A percentile compares a stretch with the other conserved stretches of the same genome.
phyloP scores from a whole-genome alignment of 176 grass and related monocot species.

The Avena eriantha region DNA sequence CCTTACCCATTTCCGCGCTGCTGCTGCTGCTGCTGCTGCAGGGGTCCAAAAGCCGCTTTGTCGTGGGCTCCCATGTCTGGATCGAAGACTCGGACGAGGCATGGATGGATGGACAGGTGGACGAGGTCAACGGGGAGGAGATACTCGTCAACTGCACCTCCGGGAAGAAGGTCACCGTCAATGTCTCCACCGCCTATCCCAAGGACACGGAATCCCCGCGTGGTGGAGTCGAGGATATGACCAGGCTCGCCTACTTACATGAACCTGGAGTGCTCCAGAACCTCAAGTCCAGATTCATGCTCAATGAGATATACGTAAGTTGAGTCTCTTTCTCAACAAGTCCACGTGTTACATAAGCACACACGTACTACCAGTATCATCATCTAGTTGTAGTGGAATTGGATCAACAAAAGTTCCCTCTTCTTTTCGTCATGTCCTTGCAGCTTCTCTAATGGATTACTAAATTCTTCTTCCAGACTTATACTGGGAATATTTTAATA shows the following conservation, averaged over 20 bases:
- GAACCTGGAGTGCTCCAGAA: constrained; percentile 95
- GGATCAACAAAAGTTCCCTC: neutral
- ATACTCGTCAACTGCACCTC: constrained; percentile 66
- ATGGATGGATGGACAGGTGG: constrained; percentile 89
- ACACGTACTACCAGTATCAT: neutral
- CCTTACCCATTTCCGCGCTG: neutral
- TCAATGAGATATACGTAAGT: constrained; percentile 97
- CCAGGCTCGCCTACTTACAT: constrained; percentile 85
- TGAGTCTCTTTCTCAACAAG: constrained; percentile 10
- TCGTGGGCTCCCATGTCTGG: constrained; percentile 91
- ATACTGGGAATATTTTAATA: constrained; percentile 95
- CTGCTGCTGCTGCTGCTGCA: constrained; percentile 31
- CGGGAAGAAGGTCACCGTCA: constrained; percentile 70
- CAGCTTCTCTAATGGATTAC: constrained; percentile 52
- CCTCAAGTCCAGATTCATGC: constrained; percentile 71
- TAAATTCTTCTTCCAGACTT: constrained; percentile 75
- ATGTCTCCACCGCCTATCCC: constrained; percentile 53
- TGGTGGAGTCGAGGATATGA: constrained; percentile 94
- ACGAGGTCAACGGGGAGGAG: constrained; percentile 66
- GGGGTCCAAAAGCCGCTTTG: constrained; percentile 66
- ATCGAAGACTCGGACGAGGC: constrained; percentile 78
- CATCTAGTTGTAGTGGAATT: too few relatives aligned
- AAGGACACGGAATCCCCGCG: constrained; percentile 90
- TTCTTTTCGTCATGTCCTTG: constrained; percentile 13
- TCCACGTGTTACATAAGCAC: neutral